phyloP scores from a whole-genome alignment of 1,284 basidiomycete species.

The Irpex sp. region DNA sequence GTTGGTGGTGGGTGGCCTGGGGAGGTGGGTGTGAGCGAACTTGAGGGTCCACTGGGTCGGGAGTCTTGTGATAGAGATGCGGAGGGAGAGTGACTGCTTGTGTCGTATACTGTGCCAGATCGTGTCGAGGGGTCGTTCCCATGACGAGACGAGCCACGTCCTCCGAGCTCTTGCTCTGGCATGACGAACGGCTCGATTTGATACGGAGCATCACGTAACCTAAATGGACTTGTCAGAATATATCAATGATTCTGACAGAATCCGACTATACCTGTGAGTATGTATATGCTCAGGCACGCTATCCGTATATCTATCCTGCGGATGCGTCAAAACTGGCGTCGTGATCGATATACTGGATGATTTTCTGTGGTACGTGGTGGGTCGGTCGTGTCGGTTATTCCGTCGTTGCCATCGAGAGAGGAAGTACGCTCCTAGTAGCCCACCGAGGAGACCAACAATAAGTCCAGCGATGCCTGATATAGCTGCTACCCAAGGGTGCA shows the following conservation, averaged over 20 bases:
- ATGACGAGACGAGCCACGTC: not conserved
- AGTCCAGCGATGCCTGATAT: conserved; percentile 43
- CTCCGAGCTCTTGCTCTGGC: conserved; percentile 27
- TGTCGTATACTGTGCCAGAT: conserved; percentile 2
- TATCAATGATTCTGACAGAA: not conserved
- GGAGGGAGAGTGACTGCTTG: not conserved
- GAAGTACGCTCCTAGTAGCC: conserved; percentile 27
- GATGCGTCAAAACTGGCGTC: conserved; percentile 7
- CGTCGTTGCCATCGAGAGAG: conserved; percentile 29
- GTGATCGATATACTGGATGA: conserved; percentile 14
- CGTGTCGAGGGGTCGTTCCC: not conserved
- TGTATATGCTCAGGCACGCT: not conserved
- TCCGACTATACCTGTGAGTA: not conserved
- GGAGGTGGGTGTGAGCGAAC: not conserved
- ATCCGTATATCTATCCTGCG: conserved; percentile 7
- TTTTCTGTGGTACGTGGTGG: conserved; percentile 4
- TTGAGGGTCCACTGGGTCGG: conserved; percentile 4
- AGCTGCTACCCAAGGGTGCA: conserved; percentile 28
- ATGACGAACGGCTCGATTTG: conserved; percentile 44
- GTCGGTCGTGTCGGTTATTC: not conserved
- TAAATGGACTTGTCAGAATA: not conserved
- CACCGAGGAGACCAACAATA: conserved; percentile 37
- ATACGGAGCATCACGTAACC: conserved; percentile 27
- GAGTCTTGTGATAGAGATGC: not conserved
- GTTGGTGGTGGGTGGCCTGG: not conserved